Evolutionary conservation across 75 land plant species (phyloP).

Genomic region (Isoetes taiwanensis): DNA sequence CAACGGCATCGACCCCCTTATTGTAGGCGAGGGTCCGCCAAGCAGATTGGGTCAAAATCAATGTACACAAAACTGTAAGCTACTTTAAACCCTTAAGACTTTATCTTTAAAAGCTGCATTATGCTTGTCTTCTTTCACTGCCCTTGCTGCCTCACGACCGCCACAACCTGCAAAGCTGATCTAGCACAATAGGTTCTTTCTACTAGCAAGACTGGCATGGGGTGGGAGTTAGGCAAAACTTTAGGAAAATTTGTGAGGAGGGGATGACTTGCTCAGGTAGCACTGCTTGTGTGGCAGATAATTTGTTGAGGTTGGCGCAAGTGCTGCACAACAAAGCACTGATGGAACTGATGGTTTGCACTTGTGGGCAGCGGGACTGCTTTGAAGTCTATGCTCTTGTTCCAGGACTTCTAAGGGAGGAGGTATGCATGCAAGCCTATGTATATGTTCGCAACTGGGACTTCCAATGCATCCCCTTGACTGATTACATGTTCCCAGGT

Average conservation of each 20-base stretch:
- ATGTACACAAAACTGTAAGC: constrained; percentile 75
- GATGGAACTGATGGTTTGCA: neutral
- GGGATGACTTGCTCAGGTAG: neutral
- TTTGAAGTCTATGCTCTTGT: constrained; percentile 90
- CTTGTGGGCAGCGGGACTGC: constrained; percentile 67
- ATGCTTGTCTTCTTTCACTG: no score
- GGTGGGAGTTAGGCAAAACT: no score
- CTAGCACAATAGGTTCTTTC: no score
- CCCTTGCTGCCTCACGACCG: no score
- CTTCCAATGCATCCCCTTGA: constrained; percentile 11
- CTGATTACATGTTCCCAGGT: constrained; percentile 37
- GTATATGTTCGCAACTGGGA: no score
- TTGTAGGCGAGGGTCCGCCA: constrained; percentile 65
- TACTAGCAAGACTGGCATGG: no score
- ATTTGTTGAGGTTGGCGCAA: neutral
- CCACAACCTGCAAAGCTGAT: no score
- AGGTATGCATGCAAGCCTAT: constrained; percentile 31
- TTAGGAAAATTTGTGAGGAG: no score
- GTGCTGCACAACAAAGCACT: neutral
- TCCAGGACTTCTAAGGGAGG: constrained; percentile 90
- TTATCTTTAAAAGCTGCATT: no score
- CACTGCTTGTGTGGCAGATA: constrained; percentile 10
- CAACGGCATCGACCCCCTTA: constrained; percentile 25
- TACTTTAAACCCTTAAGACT: neutral
- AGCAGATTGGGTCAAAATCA: constrained; percentile 97